Evolutionary conservation across 2,329 filamentous ascomycete genomes (phyloP).

Genomic region (Cercospora sp.): DNA sequence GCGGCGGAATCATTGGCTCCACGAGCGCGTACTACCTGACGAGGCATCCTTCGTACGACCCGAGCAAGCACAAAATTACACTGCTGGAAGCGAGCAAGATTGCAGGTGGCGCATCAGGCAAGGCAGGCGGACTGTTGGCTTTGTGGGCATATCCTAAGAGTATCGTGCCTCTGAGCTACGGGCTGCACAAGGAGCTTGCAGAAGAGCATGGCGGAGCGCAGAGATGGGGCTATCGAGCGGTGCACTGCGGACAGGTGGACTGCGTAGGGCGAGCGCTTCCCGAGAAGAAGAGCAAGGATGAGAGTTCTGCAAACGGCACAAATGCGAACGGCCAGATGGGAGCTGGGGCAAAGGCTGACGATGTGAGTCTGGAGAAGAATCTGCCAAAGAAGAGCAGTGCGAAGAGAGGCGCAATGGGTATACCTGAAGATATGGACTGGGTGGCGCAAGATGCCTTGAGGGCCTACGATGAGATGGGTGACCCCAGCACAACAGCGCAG

Average conservation of each 20-base stretch:
- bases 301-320: slow-evolving; percentile 34
- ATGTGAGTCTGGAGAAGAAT: slow-evolving; percentile 57
- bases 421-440: slow-evolving; percentile 84
- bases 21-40: slow-evolving; percentile 91
- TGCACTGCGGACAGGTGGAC: slow-evolving; percentile 70
- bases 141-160: slow-evolving; percentile 86
- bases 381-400: slow-evolving; percentile 47
- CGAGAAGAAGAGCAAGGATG: slow-evolving; percentile 26
- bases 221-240: slow-evolving; percentile 80
- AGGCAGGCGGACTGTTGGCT: slow-evolving; percentile 86
- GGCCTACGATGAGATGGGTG: slow-evolving; percentile 81
- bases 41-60: slow-evolving; percentile 77
- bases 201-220: slow-evolving; percentile 74
- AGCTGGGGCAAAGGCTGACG: slow-evolving; percentile 30
- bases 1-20: slow-evolving; percentile 89
- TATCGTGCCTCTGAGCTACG: slow-evolving; percentile 83
- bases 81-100: slow-evolving; percentile 83
- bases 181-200: slow-evolving; percentile 80
- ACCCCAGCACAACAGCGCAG: slow-evolving; percentile 78
- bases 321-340: slow-evolving; percentile 35
- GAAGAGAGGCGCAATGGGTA: slow-evolving; percentile 56
- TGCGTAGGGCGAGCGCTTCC: slow-evolving; percentile 48
- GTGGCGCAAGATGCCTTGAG: slow-evolving; percentile 66
- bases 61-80: slow-evolving; percentile 72
- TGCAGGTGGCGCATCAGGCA: slow-evolving; percentile 89